These are phyloP conservation scores for Colletotrichum zoysiae DNA, from an alignment of 2,329 filamentous ascomycete species.

Conservation along the genomic window DNA sequence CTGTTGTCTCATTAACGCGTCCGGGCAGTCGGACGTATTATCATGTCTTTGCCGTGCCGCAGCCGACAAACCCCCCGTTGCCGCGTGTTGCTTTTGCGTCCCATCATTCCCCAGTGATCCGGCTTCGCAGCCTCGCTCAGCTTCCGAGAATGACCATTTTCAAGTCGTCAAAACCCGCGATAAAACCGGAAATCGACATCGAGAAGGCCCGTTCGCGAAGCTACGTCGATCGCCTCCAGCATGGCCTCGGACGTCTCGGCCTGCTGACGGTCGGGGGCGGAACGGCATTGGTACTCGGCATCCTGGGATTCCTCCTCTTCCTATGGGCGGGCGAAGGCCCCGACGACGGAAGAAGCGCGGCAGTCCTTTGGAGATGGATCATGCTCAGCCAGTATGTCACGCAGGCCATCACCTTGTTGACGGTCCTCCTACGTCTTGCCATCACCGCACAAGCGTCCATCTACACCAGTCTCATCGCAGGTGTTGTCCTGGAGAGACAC, in stretches of 20 bases:
- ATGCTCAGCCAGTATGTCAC: constrained; percentile 41
- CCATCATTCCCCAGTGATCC: not conserved
- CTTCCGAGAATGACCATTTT: not conserved
- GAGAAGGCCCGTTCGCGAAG: not conserved
- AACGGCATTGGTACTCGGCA: constrained; percentile 37
- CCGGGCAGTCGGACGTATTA: not conserved
- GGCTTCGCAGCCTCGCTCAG: not conserved
- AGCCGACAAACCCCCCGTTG: not conserved
- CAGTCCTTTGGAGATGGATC: constrained; percentile 42
- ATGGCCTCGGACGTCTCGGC: constrained; percentile 31
- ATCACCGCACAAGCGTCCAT: constrained; percentile 43
- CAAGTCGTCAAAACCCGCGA: not conserved
- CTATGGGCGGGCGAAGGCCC: constrained; percentile 43
- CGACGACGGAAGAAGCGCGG: constrained; percentile 34
- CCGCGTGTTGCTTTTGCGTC: not conserved
- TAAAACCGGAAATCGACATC: constrained; percentile 6
- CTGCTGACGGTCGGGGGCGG: constrained; percentile 39
- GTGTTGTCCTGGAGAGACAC: constrained; percentile 43
- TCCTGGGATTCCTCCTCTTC: constrained; percentile 43
- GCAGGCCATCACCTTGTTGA: constrained; percentile 43
- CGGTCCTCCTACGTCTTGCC: constrained; percentile 42
- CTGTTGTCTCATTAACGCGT: not conserved
- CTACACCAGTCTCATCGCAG: constrained; percentile 45
- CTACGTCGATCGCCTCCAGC: constrained; percentile 6
- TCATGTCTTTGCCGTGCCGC: not conserved